Evolutionary conservation across 352 stramenopile species (phyloP), one percentile per base, ranked within the genome.

Genomic region (Phytophthora sojae): DNA sequence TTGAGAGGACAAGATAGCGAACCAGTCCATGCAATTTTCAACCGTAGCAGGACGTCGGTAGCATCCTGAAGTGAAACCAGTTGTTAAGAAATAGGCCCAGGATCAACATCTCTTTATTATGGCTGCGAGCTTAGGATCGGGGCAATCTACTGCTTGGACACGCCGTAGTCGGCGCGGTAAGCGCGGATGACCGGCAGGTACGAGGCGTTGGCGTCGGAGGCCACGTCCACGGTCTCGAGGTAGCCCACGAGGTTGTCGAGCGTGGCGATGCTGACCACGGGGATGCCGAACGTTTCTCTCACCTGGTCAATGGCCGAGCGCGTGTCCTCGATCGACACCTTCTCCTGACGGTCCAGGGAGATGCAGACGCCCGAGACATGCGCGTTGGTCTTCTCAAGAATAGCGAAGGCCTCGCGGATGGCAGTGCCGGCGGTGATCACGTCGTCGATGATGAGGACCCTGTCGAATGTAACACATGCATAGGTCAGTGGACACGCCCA

Each of bases 361-460:
- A 99, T 99, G 52, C 95, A 93, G 37, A 99, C 95, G 47, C 97
- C 98, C 1, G 97, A 89, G 9, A 98, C 94, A n/a, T 92, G 90
- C 2, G 96, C 98, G 47, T 97, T 94, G 51, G 95, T 94, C 54
- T 85, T 79, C 67, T 93, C 79, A 7, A 99, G 79, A 58, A 99
- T 95, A 25, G 78, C 76, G 56, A 98, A 95, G 11, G 95, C 97
- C 74, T 99, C 97, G 32, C 96, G 89, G 68, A 99, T 99, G 17
- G 98, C 98, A 60, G 98, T 99, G 37, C 98, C 98, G 12, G 97
- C 98, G 6, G 97, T 99, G 71, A 99, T 99, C 19, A 99, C 98
- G 86, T 99, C 98, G 80, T 99, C 98, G 55, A 99, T 94, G 64
- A 99, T 96, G 37, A 99, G 79, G 21, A 99, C 97, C 39, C 88